Percentiles rank a stretch among this genome's conserved stretches.
phyloP scores from a whole-genome alignment of 2,329 filamentous ascomycete species.

The Sarocladium kiliense region DNA sequence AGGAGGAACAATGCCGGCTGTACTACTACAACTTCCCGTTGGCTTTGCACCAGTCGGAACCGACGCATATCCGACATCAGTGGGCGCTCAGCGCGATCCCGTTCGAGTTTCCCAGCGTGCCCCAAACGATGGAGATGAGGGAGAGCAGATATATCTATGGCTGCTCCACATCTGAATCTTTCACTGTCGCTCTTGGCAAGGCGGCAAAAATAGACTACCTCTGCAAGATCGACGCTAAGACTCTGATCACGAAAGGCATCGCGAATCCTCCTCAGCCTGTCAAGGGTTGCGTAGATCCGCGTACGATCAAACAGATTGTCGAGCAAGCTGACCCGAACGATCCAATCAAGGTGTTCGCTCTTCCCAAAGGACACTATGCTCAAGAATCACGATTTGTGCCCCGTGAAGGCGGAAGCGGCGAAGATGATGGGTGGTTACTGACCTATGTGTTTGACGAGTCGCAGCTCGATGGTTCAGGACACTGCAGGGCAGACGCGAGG shows the following conservation, averaged over 20 bases:
- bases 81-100: slow-evolving; percentile 61
- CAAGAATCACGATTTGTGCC: slow-evolving; percentile 65
- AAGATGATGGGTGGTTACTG: slow-evolving; percentile 64
- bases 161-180: slow-evolving; percentile 55
- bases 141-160: slow-evolving; percentile 60
- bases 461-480: slow-evolving; percentile 48
- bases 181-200: slow-evolving; percentile 55
- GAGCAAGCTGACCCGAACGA: slow-evolving; percentile 39
- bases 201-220: slow-evolving; percentile 62
- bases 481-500: slow-evolving; percentile 36
- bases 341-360: slow-evolving; percentile 55
- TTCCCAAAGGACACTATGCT: slow-evolving; percentile 57
- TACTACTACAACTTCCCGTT: slow-evolving; percentile 64
- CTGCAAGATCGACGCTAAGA: slow-evolving; percentile 53
- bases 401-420: slow-evolving; percentile 26
- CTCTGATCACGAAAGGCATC: slow-evolving; percentile 49
- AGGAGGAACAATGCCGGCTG: slow-evolving; percentile 62
- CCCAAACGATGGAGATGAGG: slow-evolving; percentile 50
- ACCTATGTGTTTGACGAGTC: slow-evolving; percentile 67
- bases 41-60: not conserved
- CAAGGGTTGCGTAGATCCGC: slow-evolving; percentile 57
- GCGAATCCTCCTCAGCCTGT: slow-evolving; percentile 39
- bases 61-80: slow-evolving; percentile 48
- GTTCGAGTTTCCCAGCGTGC: slow-evolving; percentile 63
- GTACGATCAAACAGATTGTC: slow-evolving; percentile 49